Evolutionary conservation across 75 land plant genomes (phyloP).

Genomic region (Pinus albicaulis): DNA sequence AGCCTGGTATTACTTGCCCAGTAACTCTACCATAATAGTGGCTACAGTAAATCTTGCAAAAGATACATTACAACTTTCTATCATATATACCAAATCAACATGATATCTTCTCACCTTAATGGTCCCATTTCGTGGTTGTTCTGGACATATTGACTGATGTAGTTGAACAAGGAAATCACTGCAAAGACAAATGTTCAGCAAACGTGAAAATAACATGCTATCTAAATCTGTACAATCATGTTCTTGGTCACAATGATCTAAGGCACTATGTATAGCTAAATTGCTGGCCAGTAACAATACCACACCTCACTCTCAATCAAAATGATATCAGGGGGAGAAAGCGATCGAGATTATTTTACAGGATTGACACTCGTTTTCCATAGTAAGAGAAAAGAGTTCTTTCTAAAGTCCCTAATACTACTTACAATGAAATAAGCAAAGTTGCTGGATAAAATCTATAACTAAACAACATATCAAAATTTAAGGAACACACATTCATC

Average conservation of each 20-base stretch:
- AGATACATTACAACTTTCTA: background rate
- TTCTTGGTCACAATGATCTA: background rate
- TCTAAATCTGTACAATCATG: background rate
- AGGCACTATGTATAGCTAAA: background rate
- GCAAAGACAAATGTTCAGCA: conserved; percentile 8
- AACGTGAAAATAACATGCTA: background rate
- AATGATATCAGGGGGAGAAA: background rate
- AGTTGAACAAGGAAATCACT: conserved; percentile 48
- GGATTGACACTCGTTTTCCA: background rate
- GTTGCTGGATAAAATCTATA: background rate
- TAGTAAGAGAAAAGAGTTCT: background rate
- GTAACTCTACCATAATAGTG: background rate
- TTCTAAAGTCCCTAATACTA: background rate
- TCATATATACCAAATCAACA: background rate
- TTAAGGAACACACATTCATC: background rate
- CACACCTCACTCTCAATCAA: background rate
- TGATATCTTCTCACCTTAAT: conserved; percentile 1
- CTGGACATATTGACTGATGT: conserved; percentile 31
- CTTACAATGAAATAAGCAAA: background rate
- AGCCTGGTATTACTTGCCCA: background rate
- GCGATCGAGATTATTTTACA: background rate
- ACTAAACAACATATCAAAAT: background rate
- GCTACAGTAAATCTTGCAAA: background rate
- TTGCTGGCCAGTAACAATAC: background rate
- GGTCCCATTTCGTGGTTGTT: background rate